Base-by-base conservation (phyloP, 352 stramenopile species). In the Phytophthora pseudosyringae region DNA sequence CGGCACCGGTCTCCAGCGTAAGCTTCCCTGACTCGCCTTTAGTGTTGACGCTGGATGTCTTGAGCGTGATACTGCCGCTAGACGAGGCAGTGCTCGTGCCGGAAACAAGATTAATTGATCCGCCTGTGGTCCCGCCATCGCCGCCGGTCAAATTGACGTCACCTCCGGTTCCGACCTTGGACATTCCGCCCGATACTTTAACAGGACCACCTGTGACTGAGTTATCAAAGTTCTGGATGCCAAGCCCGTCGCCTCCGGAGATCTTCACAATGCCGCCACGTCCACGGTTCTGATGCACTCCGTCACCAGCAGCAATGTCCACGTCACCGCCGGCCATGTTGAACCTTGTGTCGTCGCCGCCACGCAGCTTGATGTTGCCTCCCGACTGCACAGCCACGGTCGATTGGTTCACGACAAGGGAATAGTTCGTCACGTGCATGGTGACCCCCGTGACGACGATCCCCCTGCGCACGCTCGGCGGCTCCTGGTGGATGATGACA, bases 231-330 rank as follows among this genome's bases (percentile, higher is more conserved):
- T 88, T 89, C 38, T 81, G 61, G 10, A 85, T 50, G 31, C 93
- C 87, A 60, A 81, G 59, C 13, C 81, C 81, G 54, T 90, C 67
- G 35, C 91, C 88, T 58, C 86, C 89, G n/a, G 52, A 55, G 38
- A 98, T 76, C 5, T 67, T 74, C 13, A 98, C 75, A 32, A 67
- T 67, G 16, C 93, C 93, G 25, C 91, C 92, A 38, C 78, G 76
- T 29, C 92, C 90, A 46, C 89, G 74, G 54, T 95, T 93, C 35
- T 79, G 66, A 56, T 93, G 89, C 21, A 88, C 41, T 4, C 92
- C 90, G 62, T 87, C 75, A 13, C 87, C 87, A 52, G 83, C 88
- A 49, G 53, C 29, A 43, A 97, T 75, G 15, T 70, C 73, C 6
- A 95, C 71, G 18, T 51, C 46, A n/a, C 63, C 57, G 8, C 86